Evolutionary conservation across 1,139 yeast species (phyloP).

Genomic region (Tardiomyces blankii): DNA sequence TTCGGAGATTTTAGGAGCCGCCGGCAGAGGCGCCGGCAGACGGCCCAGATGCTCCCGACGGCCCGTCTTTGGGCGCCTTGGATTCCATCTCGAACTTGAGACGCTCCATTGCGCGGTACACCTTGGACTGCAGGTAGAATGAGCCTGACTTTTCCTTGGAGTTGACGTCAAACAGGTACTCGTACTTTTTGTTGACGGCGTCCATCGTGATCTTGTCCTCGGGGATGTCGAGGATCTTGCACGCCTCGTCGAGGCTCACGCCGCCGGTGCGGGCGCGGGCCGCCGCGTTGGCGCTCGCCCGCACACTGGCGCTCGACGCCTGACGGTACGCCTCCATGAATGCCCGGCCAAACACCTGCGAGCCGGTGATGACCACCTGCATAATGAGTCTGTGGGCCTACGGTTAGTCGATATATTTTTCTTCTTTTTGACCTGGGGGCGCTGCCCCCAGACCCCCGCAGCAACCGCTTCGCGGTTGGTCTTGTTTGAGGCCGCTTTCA

Average conservation of each 20-base stretch:
- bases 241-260: conserved; percentile 77
- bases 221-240: conserved; percentile 79
- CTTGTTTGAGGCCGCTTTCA: no score
- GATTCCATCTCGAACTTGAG: conserved; percentile 39
- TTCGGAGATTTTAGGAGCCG: no score
- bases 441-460: no score
- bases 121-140: conserved; percentile 84
- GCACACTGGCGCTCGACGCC: conserved; percentile 81
- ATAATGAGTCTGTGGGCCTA: conserved; percentile 85
- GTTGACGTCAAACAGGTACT: conserved; percentile 77
- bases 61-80: conserved; percentile 22
- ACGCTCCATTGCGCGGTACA: conserved; percentile 71
- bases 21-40: background rate
- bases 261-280: conserved; percentile 63
- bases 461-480: no score
- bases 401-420: background rate
- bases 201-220: conserved; percentile 41
- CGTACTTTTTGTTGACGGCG: conserved; percentile 62
- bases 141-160: conserved; percentile 91
- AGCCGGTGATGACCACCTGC: conserved; percentile 87
- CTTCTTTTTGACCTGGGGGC: background rate
- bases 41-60: background rate
- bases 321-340: conserved; percentile 96
- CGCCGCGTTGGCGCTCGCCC: conserved; percentile 49
- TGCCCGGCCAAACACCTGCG: conserved; percentile 91